Conservation (phyloP, 805 yeast genomes). For the Wickerhamomyces bovis region DNA sequence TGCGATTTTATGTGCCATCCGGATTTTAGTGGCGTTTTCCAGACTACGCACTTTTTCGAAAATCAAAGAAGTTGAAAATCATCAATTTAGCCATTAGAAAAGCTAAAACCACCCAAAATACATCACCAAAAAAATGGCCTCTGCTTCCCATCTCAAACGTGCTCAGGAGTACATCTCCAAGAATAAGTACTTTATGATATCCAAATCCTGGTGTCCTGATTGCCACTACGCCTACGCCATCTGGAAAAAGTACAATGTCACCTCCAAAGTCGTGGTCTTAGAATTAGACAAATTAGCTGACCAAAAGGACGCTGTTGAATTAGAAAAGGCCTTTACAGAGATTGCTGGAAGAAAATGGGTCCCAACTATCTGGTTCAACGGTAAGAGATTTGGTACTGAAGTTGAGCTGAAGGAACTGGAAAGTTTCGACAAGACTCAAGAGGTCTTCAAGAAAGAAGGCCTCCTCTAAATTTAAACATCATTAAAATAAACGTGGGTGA, state of each 20-base stretch:
- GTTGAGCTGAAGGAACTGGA: constrained; percentile 32
- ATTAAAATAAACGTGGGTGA: not conserved
- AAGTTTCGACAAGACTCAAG: constrained; percentile 20
- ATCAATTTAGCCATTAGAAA: too few species aligned
- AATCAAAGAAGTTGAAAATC: too few species aligned
- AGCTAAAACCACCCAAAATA: too few species aligned
- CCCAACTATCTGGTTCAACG: constrained; percentile 59
- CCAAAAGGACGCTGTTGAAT: constrained; percentile 41
- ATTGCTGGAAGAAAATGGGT: constrained; percentile 61
- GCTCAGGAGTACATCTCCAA: constrained; percentile 42
- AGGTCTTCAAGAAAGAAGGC: constrained; percentile 17
- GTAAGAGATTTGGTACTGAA: constrained; percentile 55
- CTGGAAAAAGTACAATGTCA: constrained; percentile 48
- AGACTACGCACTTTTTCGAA: too few species aligned
- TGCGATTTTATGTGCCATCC: too few species aligned
- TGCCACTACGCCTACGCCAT: constrained; percentile 57
- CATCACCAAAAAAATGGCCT: not conserved
- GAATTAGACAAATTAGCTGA: constrained; percentile 52
- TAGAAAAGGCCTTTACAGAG: constrained; percentile 52
- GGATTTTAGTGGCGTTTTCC: too few species aligned
- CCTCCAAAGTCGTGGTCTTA: constrained; percentile 43
- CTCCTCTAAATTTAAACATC: constrained; percentile 4
- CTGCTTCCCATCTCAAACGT: not conserved
- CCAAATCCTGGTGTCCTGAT: constrained; percentile 78
- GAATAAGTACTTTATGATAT: constrained; percentile 49